Conservation (phyloP, 2,329 filamentous ascomycete genomes). For the Proliferodiscus dingleyae region DNA sequence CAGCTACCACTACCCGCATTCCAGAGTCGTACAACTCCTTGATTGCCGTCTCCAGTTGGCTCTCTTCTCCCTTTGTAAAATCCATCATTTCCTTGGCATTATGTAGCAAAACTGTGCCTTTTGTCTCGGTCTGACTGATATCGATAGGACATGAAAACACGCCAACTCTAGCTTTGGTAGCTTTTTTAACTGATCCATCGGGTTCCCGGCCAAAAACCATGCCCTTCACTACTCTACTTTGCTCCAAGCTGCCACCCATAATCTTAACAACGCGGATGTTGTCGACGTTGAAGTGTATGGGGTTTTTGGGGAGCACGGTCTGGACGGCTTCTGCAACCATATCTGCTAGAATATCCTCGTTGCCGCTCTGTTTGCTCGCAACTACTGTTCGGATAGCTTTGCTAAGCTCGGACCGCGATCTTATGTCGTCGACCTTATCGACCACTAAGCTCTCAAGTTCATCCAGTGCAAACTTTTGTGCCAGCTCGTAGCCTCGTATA, state of each 20-base stretch:
- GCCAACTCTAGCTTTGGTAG: constrained; percentile 86
- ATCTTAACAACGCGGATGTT: constrained; percentile 99
- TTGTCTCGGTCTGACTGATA: constrained; percentile 94
- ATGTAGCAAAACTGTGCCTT: constrained; percentile 93
- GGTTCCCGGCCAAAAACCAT: constrained; percentile 98
- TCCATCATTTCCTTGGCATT: constrained; percentile 99
- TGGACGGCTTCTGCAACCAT: constrained; percentile 83
- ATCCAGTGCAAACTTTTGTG: constrained; percentile 81
- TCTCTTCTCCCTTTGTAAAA: constrained; percentile 95
- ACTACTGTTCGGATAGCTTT: constrained; percentile 96
- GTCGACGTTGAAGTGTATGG: constrained; percentile 95
- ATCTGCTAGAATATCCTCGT: constrained; percentile 79
- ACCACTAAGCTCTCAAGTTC: constrained; percentile 82
- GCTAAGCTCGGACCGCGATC: constrained; percentile 75
- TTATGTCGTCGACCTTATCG: constrained; percentile 83
- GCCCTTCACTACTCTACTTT: constrained; percentile 90
- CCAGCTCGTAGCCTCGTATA: constrained; percentile 91
- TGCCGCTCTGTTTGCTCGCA: constrained; percentile 93
- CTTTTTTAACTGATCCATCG: constrained; percentile 89
- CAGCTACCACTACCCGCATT: constrained; percentile 84
- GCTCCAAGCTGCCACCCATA: constrained; percentile 92
- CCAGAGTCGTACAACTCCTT: constrained; percentile 96
- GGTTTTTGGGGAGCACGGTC: constrained; percentile 91
- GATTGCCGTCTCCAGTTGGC: constrained; percentile 81
- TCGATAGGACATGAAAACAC: constrained; percentile 97